Evolutionary conservation across 2,329 filamentous ascomycete genomes (phyloP).

Genomic region (Pseudocercospora crystallina): DNA sequence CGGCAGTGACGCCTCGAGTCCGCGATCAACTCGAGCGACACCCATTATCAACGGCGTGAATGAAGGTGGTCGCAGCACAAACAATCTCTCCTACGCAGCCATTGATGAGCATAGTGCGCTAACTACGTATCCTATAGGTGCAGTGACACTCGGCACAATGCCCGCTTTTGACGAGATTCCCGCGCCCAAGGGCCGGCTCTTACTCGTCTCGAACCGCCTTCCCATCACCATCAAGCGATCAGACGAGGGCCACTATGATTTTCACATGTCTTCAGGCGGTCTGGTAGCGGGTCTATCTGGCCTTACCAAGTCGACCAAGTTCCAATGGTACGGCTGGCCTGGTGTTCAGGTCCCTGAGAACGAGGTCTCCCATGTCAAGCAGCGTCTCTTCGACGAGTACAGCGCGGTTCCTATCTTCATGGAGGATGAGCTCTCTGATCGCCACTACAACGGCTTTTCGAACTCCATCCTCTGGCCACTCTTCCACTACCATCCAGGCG

Average conservation of each 20-base stretch:
- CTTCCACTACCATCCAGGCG: conserved; percentile 97
- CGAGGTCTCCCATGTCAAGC: conserved; percentile 72
- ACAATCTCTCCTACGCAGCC: background rate
- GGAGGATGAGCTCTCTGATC: conserved; percentile 87
- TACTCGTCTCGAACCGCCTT: conserved; percentile 90
- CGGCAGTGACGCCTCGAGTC: too few relatives aligned
- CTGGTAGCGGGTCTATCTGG: conserved; percentile 92
- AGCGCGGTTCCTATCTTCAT: conserved; percentile 90
- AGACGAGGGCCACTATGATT: conserved; percentile 87
- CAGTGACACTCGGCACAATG: conserved; percentile 24
- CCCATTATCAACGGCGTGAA: too few relatives aligned
- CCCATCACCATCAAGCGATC: conserved; percentile 95
- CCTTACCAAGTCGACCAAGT: conserved; percentile 85
- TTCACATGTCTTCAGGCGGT: conserved; percentile 95
- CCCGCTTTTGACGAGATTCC: conserved; percentile 34
- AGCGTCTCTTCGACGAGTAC: conserved; percentile 81
- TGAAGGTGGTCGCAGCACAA: conserved; percentile 7
- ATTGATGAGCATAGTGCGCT: conserved; percentile 4
- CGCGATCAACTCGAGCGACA: too few relatives aligned
- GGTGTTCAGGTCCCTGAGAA: conserved; percentile 86
- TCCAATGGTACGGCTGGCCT: conserved; percentile 99
- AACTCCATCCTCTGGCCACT: conserved; percentile 98
- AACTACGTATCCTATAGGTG: conserved; percentile 4
- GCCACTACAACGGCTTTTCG: conserved; percentile 97
- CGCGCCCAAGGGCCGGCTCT: conserved; percentile 54